Percentiles rank a stretch among this genome's conserved stretches.
phyloP scores from a whole-genome alignment of 306 rosid species.

The Cucumis hystrix region DNA sequence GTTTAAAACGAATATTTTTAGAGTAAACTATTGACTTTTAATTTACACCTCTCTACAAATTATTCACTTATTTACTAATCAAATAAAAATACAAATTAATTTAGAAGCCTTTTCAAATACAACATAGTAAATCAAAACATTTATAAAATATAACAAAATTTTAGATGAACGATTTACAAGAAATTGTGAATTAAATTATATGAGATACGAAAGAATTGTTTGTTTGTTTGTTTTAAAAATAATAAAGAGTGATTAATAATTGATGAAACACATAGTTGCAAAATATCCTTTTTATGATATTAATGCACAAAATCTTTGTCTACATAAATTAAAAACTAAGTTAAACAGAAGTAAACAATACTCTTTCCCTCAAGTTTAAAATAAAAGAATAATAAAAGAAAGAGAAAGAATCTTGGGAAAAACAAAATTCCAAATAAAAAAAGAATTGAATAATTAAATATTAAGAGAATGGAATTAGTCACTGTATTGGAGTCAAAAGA shows the following conservation, averaged over 20 bases:
- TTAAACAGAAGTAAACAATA: background rate
- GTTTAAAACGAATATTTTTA: background rate
- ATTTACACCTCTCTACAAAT: background rate
- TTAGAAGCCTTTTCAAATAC: too few species aligned
- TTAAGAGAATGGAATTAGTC: constrained; percentile 1
- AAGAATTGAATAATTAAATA: background rate
- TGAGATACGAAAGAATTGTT: background rate
- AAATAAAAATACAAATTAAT: background rate
- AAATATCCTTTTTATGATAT: background rate
- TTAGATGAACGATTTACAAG: too few species aligned
- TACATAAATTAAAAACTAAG: background rate
- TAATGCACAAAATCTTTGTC: constrained; percentile 6
- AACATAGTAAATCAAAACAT: too few species aligned
- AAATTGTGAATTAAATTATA: background rate
- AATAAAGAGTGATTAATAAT: background rate
- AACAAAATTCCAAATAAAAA: background rate
- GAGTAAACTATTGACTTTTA: background rate
- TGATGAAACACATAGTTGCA: background rate
- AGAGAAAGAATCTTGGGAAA: background rate
- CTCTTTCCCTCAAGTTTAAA: background rate
- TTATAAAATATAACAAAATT: too few species aligned
- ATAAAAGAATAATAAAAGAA: background rate
- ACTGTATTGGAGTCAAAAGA: constrained; percentile 14
- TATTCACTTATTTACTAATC: background rate
- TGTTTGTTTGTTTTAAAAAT: background rate